Conservation (phyloP, 164 flowering plant genomes). For the Umbellularia californica region DNA sequence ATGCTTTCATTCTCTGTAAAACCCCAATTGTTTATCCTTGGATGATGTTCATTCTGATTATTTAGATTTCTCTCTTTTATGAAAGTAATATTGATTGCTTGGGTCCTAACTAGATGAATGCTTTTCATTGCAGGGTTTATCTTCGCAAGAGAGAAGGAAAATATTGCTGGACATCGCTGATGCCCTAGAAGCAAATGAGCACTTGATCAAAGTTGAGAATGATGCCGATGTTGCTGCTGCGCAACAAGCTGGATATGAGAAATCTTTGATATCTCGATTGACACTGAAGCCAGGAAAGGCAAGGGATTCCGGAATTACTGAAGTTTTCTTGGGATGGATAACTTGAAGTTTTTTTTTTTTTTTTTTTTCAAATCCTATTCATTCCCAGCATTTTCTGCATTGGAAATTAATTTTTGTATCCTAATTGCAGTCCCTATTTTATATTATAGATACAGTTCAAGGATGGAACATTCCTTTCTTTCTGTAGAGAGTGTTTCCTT, state of each 20-base stretch:
- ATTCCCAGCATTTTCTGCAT: constrained; percentile 1
- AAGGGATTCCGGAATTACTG: constrained; percentile 21
- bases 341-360: neutral
- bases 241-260: constrained; percentile 74
- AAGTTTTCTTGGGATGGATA: neutral
- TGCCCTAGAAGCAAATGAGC: constrained; percentile 80
- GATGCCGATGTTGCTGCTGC: constrained; percentile 86
- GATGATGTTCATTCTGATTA: neutral
- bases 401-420: neutral
- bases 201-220: constrained; percentile 62
- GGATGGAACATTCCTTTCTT: neutral
- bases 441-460: neutral
- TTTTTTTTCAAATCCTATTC: neutral
- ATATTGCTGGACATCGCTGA: constrained; percentile 76
- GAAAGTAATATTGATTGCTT: neutral
- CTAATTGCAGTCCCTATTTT: neutral
- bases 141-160: constrained; percentile 66
- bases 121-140: constrained; percentile 46
- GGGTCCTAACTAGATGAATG: constrained; percentile 2
- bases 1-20: neutral
- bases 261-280: constrained; percentile 74
- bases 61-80: no score
- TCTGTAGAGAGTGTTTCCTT: neutral
- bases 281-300: constrained; percentile 83
- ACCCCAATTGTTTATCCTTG: neutral